A percentile compares a stretch with the other conserved stretches of the same genome.
These are phyloP conservation scores for Sporothrix phasma DNA, from an alignment of 2,329 filamentous ascomycete genomes.

Conservation along the genomic window DNA sequence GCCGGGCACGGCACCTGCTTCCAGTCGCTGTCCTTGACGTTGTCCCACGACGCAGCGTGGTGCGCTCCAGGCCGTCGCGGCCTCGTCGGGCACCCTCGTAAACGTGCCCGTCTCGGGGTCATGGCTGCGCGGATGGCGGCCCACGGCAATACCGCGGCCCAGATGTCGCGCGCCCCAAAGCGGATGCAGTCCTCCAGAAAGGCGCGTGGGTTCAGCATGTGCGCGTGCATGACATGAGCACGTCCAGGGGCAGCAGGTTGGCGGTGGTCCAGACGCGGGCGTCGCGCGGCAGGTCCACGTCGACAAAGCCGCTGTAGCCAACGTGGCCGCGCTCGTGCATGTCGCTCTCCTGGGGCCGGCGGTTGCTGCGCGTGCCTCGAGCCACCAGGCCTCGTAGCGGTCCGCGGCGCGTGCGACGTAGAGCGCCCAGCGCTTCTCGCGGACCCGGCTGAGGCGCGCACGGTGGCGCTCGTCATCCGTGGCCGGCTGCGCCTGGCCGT, in stretches of 20 bases:
- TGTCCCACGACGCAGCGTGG: slow-evolving; percentile 50
- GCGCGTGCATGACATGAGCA: slow-evolving; percentile 72
- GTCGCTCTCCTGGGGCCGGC: slow-evolving; percentile 27
- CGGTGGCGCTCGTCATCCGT: slow-evolving; percentile 28
- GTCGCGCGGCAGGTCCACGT: slow-evolving; percentile 13
- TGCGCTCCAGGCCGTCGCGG: slow-evolving; percentile 36
- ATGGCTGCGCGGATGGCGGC: slow-evolving; percentile 46
- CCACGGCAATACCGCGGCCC: slow-evolving; percentile 60
- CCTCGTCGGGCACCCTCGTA: slow-evolving; percentile 36
- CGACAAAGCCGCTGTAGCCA: slow-evolving; percentile 28
- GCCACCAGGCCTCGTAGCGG: slow-evolving; percentile 60
- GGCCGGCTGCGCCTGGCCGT: slow-evolving; percentile 6
- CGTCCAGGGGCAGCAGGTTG: slow-evolving; percentile 38
- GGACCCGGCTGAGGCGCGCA: slow-evolving; percentile 41
- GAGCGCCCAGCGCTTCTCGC: slow-evolving; percentile 65
- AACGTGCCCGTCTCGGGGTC: slow-evolving; percentile 38
- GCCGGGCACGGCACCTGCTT: slow-evolving; percentile 46
- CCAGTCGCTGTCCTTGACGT: slow-evolving; percentile 37
- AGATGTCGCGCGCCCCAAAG: slow-evolving; percentile 42
- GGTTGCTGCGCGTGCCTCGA: neutral
- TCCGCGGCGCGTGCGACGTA: slow-evolving; percentile 59
- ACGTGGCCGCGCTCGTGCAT: slow-evolving; percentile 23
- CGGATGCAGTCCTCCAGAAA: slow-evolving; percentile 66
- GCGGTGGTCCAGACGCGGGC: neutral
- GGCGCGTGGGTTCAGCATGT: slow-evolving; percentile 66